phyloP scores from a whole-genome alignment of 2,329 filamentous ascomycete species.

The Aspergillus novoparasiticus region DNA sequence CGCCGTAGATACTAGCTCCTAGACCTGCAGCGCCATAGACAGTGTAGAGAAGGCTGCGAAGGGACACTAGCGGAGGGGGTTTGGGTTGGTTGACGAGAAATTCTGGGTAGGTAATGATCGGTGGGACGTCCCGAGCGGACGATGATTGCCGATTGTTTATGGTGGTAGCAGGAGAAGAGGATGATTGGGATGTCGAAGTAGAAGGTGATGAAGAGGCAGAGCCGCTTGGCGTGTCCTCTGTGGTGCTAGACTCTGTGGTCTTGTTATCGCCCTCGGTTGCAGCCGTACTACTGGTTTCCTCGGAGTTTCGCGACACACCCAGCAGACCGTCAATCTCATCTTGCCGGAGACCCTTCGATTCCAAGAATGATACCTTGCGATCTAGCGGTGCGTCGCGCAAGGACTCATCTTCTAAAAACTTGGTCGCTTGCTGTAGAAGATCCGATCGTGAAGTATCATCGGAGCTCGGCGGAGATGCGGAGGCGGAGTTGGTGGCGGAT shows the following conservation, averaged over 20 bases:
- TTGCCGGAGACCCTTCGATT: slow-evolving; percentile 71
- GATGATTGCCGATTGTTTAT: slow-evolving; percentile 18
- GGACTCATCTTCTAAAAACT: slow-evolving; percentile 74
- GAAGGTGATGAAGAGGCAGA: neutral
- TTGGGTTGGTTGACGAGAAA: slow-evolving; percentile 62
- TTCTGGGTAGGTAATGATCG: slow-evolving; percentile 69
- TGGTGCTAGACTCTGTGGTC: slow-evolving; percentile 2
- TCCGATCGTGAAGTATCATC: slow-evolving; percentile 32
- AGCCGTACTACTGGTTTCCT: slow-evolving; percentile 26
- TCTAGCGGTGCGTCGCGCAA: slow-evolving; percentile 70
- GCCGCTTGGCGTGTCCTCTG: slow-evolving; percentile 7
- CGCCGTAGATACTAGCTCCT: slow-evolving; percentile 58
- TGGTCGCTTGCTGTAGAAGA: slow-evolving; percentile 67
- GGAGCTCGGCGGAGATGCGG: slow-evolving; percentile 29
- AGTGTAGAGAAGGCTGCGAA: slow-evolving; percentile 58
- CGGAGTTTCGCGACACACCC: slow-evolving; percentile 39
- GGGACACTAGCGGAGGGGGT: slow-evolving; percentile 62
- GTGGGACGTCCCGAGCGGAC: slow-evolving; percentile 51
- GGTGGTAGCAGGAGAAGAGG: slow-evolving; percentile 12
- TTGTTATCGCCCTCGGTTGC: slow-evolving; percentile 11
- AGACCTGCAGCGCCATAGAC: slow-evolving; percentile 59
- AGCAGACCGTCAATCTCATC: slow-evolving; percentile 71
- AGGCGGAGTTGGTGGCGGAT: slow-evolving; percentile 30
- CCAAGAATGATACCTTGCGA: slow-evolving; percentile 75
- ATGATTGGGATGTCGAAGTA: neutral